Evolutionary conservation across 1,284 basidiomycete species (phyloP).

Genomic region (Rhodofomes roseus): DNA sequence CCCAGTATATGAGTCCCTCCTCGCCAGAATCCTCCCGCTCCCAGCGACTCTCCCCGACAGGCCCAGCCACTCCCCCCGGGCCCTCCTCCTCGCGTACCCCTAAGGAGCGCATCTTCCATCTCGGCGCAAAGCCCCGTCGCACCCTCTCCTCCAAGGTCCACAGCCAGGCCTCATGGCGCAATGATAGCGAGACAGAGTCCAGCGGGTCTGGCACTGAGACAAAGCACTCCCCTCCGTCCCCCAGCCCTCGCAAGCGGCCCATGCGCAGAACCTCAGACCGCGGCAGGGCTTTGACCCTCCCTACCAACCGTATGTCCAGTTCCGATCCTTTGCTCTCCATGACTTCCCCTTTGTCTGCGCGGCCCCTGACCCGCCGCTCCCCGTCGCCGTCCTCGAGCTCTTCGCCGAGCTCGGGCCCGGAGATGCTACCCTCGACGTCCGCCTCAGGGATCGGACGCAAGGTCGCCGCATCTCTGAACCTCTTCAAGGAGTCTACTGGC

Average conservation of each 20-base stretch:
- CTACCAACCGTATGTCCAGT: slow-evolving; percentile 23
- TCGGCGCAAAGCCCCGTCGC: slow-evolving; percentile 18
- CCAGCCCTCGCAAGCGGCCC: slow-evolving; percentile 17
- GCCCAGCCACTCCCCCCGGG: slow-evolving; percentile 19
- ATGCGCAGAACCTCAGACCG: slow-evolving; percentile 23
- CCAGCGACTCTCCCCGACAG: slow-evolving; percentile 20
- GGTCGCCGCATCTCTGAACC: slow-evolving; percentile 72
- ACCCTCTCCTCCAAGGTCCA: slow-evolving; percentile 23
- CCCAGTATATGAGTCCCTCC: slow-evolving; percentile 28
- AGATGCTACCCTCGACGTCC: slow-evolving; percentile 19
- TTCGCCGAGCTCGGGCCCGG: slow-evolving; percentile 28
- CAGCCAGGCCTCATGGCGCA: slow-evolving; percentile 16
- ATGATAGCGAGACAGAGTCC: slow-evolving; percentile 19
- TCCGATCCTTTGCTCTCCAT: slow-evolving; percentile 23
- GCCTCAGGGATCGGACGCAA: slow-evolving; percentile 66
- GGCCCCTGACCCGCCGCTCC: slow-evolving; percentile 36
- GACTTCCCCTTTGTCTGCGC: slow-evolving; percentile 26
- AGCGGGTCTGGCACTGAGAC: slow-evolving; percentile 25
- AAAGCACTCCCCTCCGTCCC: slow-evolving; percentile 18
- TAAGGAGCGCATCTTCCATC: slow-evolving; percentile 16
- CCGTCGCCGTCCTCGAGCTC: slow-evolving; percentile 40
- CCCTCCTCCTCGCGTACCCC: slow-evolving; percentile 16
- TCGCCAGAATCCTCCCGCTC: slow-evolving; percentile 20
- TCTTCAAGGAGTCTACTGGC: slow-evolving; percentile 71
- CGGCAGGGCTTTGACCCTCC: slow-evolving; percentile 24